Conservation (phyloP, 148 eudicot species). For the Amaranthus hypochondriacus region DNA sequence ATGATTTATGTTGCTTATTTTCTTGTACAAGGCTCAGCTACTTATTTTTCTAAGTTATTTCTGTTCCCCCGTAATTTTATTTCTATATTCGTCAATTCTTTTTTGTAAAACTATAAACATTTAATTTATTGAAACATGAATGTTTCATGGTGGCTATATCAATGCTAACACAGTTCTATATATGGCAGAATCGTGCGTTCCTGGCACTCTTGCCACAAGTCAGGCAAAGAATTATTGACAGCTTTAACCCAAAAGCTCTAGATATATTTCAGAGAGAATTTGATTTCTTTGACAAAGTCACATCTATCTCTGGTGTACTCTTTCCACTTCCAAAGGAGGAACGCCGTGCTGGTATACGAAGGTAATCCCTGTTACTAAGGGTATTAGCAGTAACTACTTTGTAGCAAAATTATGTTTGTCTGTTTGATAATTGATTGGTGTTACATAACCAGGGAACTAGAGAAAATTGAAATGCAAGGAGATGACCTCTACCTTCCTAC, state of each 20-base stretch:
- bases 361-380: constrained; percentile 36
- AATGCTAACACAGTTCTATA: constrained; percentile 10
- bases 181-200: constrained; percentile 59
- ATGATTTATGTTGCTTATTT: background rate
- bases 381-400: constrained; percentile 10
- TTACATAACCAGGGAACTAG: constrained; percentile 63
- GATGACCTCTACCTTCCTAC: constrained; percentile 94
- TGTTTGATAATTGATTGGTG: constrained; percentile 4
- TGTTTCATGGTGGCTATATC: background rate
- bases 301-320: constrained; percentile 85
- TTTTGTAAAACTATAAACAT: background rate
- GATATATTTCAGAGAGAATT: constrained; percentile 77
- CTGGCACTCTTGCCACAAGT: constrained; percentile 64
- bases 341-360: constrained; percentile 88
- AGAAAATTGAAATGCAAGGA: constrained; percentile 70
- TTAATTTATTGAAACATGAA: background rate
- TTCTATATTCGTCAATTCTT: background rate
- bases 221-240: constrained; percentile 72
- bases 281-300: constrained; percentile 97
- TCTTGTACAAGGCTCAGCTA: background rate
- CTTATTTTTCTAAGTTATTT: background rate
- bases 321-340: constrained; percentile 91
- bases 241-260: constrained; percentile 70
- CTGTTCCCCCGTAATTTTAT: background rate
- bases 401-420: background rate